Evolutionary conservation across 2,329 filamentous ascomycete species (phyloP).

Genomic region (Aspergillus thermomutatus): DNA sequence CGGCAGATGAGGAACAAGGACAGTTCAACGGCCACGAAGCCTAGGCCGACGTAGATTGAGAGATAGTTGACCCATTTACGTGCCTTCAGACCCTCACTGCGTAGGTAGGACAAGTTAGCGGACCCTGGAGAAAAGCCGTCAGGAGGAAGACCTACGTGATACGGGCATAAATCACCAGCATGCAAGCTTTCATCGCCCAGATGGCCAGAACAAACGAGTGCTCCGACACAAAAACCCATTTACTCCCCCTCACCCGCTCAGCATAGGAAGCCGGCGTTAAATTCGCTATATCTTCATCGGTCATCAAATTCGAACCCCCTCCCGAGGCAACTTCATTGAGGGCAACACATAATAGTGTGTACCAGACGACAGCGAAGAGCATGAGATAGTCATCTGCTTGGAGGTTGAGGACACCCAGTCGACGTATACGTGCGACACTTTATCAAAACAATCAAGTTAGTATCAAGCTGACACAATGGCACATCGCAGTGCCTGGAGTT

Average conservation of each 20-base stretch:
- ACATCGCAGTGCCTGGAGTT: slow-evolving; percentile 2
- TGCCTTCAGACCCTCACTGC: slow-evolving; percentile 31
- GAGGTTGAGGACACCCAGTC: slow-evolving; percentile 48
- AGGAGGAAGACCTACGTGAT: slow-evolving; percentile 39
- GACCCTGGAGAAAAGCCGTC: not conserved
- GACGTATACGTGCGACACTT: slow-evolving; percentile 39
- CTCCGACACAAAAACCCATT: slow-evolving; percentile 61
- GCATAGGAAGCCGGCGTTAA: slow-evolving; percentile 47
- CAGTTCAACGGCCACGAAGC: slow-evolving; percentile 50
- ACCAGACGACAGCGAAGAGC: slow-evolving; percentile 52
- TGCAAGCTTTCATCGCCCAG: slow-evolving; percentile 53
- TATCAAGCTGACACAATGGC: not conserved
- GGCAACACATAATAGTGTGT: slow-evolving; percentile 53
- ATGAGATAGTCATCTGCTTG: slow-evolving; percentile 58
- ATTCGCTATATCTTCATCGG: slow-evolving; percentile 41
- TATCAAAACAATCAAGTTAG: not conserved
- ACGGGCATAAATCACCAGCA: slow-evolving; percentile 52
- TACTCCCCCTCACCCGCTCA: slow-evolving; percentile 52
- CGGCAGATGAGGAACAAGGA: slow-evolving; percentile 51
- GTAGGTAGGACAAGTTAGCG: not conserved
- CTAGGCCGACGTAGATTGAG: slow-evolving; percentile 42
- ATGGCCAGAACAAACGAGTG: slow-evolving; percentile 57
- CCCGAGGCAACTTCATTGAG: slow-evolving; percentile 54
- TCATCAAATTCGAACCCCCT: slow-evolving; percentile 60
- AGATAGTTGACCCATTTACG: slow-evolving; percentile 36